Evolutionary conservation across 306 rosid species (phyloP).

Genomic region (Myrica gale): DNA sequence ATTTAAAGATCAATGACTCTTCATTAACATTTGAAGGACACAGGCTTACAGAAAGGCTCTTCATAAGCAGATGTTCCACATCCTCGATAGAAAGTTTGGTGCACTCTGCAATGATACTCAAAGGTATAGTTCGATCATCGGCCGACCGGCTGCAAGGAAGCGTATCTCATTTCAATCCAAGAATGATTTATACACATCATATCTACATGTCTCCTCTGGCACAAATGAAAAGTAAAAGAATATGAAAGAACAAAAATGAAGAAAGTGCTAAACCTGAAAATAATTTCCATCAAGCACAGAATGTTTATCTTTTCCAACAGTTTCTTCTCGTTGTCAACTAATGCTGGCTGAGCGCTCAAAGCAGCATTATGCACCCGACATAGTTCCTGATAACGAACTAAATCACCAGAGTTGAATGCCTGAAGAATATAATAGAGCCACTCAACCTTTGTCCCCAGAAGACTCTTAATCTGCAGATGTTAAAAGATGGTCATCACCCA

Average conservation of each 20-base stretch:
- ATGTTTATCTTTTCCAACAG: conserved; percentile 93
- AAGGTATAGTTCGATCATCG: conserved; percentile 91
- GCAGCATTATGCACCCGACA: conserved; percentile 89
- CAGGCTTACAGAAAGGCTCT: conserved; percentile 87
- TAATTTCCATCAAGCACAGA: conserved; percentile 98
- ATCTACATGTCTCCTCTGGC: neutral
- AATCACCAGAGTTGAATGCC: conserved; percentile 94
- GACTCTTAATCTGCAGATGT: conserved; percentile 69
- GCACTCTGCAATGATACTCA: conserved; percentile 84
- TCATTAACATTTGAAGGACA: conserved; percentile 11
- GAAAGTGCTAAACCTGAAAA: conserved; percentile 66
- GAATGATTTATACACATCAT: neutral
- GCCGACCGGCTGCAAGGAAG: conserved; percentile 84
- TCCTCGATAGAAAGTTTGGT: conserved; percentile 94
- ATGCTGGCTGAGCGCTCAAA: conserved; percentile 88
- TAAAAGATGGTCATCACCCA: conserved; percentile 14
- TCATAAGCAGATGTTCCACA: conserved; percentile 97
- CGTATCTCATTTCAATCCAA: conserved; percentile 11
- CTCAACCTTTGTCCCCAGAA: conserved; percentile 90
- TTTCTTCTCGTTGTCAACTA: conserved; percentile 85
- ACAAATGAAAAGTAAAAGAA: neutral
- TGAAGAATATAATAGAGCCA: conserved; percentile 98
- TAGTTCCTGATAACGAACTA: conserved; percentile 85
- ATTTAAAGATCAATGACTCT: neutral
- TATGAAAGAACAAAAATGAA: too few relatives aligned